These are phyloP conservation scores for Colletotrichum sp. DNA, from an alignment of 2,329 filamentous ascomycete genomes.

Conservation along the genomic window DNA sequence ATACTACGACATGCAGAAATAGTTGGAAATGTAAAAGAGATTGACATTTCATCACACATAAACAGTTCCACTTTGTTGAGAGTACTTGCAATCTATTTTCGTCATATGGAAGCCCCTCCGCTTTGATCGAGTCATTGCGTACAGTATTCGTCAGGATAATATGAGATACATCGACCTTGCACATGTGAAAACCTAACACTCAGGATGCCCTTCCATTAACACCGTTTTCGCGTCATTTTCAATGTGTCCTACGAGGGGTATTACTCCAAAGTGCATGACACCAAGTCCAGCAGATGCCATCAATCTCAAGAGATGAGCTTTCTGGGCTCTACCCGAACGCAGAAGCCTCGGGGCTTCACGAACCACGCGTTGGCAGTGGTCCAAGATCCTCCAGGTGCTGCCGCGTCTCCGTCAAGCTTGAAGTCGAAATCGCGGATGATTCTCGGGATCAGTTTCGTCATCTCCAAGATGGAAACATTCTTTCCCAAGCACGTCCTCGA, in stretches of 20 bases:
- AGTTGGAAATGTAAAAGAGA: accelerated
- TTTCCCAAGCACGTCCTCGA: constrained; percentile 48
- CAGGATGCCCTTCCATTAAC: not conserved
- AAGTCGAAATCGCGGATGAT: constrained; percentile 39
- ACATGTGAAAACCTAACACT: not conserved
- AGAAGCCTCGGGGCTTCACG: constrained; percentile 45
- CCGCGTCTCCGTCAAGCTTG: constrained; percentile 23
- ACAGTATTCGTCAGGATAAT: too few species aligned
- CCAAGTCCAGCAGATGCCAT: not conserved
- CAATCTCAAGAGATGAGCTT: not conserved
- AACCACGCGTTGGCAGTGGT: constrained; percentile 45
- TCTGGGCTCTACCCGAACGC: constrained; percentile 26
- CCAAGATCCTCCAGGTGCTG: constrained; percentile 27
- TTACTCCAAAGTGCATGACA: not conserved
- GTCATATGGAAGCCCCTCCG: not conserved
- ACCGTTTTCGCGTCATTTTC: accelerated
- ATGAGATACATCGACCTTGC: not conserved
- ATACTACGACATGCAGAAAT: not conserved
- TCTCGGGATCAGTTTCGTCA: constrained; percentile 46
- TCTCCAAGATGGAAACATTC: constrained; percentile 48
- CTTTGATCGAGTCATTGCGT: not conserved
- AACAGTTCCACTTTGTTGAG: accelerated
- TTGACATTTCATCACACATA: not conserved
- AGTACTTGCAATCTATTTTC: not conserved
- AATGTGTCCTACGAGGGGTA: not conserved